Base-by-base conservation (phyloP, 768 basidiomycete species). In the Botryobasidium botryosum region DNA sequence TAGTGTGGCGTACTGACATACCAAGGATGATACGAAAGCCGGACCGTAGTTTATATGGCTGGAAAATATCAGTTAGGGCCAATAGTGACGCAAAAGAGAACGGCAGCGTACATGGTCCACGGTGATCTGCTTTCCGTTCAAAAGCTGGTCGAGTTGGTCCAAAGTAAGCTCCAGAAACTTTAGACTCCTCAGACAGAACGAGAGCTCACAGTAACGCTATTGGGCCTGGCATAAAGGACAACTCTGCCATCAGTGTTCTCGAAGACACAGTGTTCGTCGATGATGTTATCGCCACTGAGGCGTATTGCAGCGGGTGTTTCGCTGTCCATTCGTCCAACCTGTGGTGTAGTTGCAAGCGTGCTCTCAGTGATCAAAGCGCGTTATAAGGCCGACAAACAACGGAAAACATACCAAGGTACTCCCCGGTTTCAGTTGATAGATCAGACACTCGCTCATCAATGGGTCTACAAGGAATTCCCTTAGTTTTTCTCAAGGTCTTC, bases 11-110 rank as follows among this genome's bases (percentile, higher is more conserved):
- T n/a, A n/a, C n/a, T n/a, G 21, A 63, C 72, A 47, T 55, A 85
- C 84, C 92, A 41, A 99, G 72, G 59, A 99, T 99, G 56, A 99
- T 85, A 25, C 94, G 84, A 60, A 80, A 97, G 28, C 94, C 94
- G 44, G 91, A 90, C 29, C 80, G 77, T 37, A 99, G 72, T 63
- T 85, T 87, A 59, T 83, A 74, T 10, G 79, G 70, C 82, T 68
- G 50, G 15, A 53, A 23, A 50, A 13, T 36, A 51, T 42, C 12
- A 40, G 32, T 37, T 7, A 45, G 35, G 45, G 10, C 5, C 21
- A 39, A 38, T 40, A 12, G 20, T 21, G 28, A 41, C 12, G 25
- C 13, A 25, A 42, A 3, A 15, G 17, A 26, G 24, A 33, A 13
- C 25, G 23, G 33, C 28, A 39, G 58, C 70, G 58, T 61, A 87